phyloP scores from a whole-genome alignment of 805 yeast genomes.

The Zygotorulaspora sp. region DNA sequence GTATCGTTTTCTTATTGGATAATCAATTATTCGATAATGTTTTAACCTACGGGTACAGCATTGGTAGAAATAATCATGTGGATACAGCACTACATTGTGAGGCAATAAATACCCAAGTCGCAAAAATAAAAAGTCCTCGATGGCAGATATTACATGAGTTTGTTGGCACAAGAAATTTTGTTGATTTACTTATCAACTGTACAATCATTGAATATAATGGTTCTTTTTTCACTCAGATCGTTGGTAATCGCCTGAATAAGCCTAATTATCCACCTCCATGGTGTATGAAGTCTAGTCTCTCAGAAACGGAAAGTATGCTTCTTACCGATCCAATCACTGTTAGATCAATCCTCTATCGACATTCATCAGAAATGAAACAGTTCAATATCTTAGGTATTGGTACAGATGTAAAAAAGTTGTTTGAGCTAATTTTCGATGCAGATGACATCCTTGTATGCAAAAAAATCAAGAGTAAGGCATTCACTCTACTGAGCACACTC shows the following conservation, averaged over 20 bases:
- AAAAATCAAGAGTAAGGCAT: background rate
- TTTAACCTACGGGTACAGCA: constrained; percentile 42
- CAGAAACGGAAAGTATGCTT: background rate
- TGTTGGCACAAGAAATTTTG: constrained; percentile 41
- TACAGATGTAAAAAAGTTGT: background rate
- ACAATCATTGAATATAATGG: constrained; percentile 30
- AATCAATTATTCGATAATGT: constrained; percentile 35
- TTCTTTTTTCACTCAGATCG: constrained; percentile 16
- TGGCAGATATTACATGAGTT: constrained; percentile 42
- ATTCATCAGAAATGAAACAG: constrained; percentile 2
- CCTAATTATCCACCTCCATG: constrained; percentile 20
- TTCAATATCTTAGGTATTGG: constrained; percentile 6
- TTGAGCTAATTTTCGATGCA: constrained; percentile 4
- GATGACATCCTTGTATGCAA: background rate
- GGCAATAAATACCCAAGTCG: constrained; percentile 38
- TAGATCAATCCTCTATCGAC: constrained; percentile 9
- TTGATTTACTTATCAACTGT: constrained; percentile 37
- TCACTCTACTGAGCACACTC: constrained; percentile 6
- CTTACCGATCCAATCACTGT: constrained; percentile 3
- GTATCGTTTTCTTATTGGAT: constrained; percentile 35
- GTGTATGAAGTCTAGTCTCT: constrained; percentile 1
- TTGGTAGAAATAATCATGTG: constrained; percentile 31
- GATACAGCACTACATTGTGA: constrained; percentile 32
- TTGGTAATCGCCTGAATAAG: constrained; percentile 21
- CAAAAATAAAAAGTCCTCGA: constrained; percentile 38